These are phyloP conservation scores for Aspergillaceae sp. DNA, from an alignment of 2,329 filamentous ascomycete species.

Conservation along the genomic window DNA sequence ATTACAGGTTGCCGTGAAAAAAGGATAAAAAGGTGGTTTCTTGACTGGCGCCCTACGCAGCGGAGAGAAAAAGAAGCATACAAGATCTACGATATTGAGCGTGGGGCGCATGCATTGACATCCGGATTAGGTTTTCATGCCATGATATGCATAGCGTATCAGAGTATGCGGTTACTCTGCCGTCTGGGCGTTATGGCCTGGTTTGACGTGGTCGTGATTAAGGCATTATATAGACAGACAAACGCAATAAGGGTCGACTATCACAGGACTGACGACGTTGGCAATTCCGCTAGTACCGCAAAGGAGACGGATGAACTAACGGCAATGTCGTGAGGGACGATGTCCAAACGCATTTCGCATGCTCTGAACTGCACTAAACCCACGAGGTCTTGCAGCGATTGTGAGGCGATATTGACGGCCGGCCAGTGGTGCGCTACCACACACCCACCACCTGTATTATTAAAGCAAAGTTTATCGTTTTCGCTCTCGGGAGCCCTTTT, in stretches of 20 bases:
- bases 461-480: neutral
- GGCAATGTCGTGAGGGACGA: constrained; percentile 35
- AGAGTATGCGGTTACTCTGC: constrained; percentile 37
- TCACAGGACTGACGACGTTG: constrained; percentile 34
- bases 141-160: constrained; percentile 41
- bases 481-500: neutral
- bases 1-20: constrained; percentile 29
- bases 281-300: constrained; percentile 39
- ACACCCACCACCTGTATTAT: too few relatives aligned
- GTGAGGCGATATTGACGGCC: constrained; percentile 30
- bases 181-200: constrained; percentile 41
- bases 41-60: constrained; percentile 23
- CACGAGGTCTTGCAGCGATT: constrained; percentile 27
- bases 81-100: constrained; percentile 29
- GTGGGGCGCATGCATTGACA: constrained; percentile 33
- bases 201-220: constrained; percentile 36
- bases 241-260: too few relatives aligned
- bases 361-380: constrained; percentile 28
- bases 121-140: constrained; percentile 38
- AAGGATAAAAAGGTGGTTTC: constrained; percentile 29
- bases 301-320: constrained; percentile 41
- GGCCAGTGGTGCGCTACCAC: constrained; percentile 23
- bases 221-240: too few relatives aligned
- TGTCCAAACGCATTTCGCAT: constrained; percentile 29
- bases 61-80: constrained; percentile 28